phyloP scores from a whole-genome alignment of 2,329 filamentous ascomycete species.

The Arthrinium puccinioides region DNA sequence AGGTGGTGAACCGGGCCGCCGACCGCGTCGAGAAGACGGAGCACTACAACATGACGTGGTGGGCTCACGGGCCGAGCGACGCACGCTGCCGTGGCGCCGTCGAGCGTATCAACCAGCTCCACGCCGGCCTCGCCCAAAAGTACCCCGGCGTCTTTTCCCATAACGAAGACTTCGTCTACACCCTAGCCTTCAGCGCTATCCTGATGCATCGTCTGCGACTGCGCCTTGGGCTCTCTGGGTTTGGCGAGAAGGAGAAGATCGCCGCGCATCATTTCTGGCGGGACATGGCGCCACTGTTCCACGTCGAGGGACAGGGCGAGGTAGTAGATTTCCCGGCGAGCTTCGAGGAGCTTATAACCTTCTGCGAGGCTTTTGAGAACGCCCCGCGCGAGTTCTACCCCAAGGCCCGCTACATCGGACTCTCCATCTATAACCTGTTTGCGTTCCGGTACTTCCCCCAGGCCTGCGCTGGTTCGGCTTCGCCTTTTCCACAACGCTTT shows the following conservation, averaged over 20 bases:
- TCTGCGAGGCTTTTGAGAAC: not conserved
- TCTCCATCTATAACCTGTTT: not conserved
- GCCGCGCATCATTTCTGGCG: not conserved
- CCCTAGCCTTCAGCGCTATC: not conserved
- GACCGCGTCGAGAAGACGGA: not conserved
- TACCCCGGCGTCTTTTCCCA: not conserved
- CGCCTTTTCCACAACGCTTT: not conserved
- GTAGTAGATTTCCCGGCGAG: not conserved
- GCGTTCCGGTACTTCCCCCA: not conserved
- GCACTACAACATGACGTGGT: not conserved
- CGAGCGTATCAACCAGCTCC: not conserved
- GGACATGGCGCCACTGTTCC: not conserved
- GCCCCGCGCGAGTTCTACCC: not conserved
- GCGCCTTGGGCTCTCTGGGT: not conserved
- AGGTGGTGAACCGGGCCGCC: not conserved
- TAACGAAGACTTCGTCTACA: not conserved
- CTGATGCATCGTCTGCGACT: not conserved
- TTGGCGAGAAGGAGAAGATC: not conserved
- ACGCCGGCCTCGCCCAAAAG: not conserved
- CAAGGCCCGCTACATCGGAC: not conserved
- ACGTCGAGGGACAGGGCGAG: not conserved
- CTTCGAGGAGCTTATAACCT: not conserved
- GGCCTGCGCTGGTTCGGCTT: not conserved
- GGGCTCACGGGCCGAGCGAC: not conserved
- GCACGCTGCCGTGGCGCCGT: not conserved